Base-by-base conservation (phyloP, 2,329 filamentous ascomycete species). In the Exophiala mesophila region DNA sequence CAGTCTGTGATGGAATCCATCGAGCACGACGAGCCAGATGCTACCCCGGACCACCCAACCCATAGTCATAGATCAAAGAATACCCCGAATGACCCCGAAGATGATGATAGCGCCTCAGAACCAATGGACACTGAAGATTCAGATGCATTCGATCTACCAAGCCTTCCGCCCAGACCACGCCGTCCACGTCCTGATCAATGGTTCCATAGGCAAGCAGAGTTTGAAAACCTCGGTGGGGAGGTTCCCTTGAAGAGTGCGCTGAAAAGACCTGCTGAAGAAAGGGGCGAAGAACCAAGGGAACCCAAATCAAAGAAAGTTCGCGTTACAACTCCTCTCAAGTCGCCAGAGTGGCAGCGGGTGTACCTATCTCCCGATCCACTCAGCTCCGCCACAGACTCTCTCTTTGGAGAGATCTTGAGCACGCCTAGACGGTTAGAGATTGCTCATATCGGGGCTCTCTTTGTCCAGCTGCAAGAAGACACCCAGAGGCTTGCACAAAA, bases 401-500 rank as follows among this genome's bases (percentile, higher is more conserved):
- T 26, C 7, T 26, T 26, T 12, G 7, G 12, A 26, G 23, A 26
- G 12, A 34, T 31, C 21, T 31, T 39, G n/a, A 5, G 16, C 10
- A 20, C 7, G 16, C 50, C 50, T 2, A 17, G 34, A 8, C 15
- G 29, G 2, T 26, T 53, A 4, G 31, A 43, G 10, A 41, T 49
- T 4, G 47, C 15, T 7, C 35, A 53, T 33, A 47, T 56, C 13
- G 20, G 36, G 5, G 42, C 38, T 1, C 38, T 46, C 6, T 53
- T 56, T 33, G 26, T 36, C 12, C 23, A 40, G 5, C 31, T 56
- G 13, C 47, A 51, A 31, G 38, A 45, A 24, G 34, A 38, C 24
- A 34, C 43, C 21, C 50, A 44, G 2, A 16, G 20, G 3, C 48
- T 52, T 31, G 39, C 45, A 19, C 18, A 32, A 3, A 12, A 36